A percentile compares a stretch with the other conserved stretches of the same genome.
phyloP scores from a whole-genome alignment of 176 grass and related monocot genomes.

The Tillandsia fasciculata region DNA sequence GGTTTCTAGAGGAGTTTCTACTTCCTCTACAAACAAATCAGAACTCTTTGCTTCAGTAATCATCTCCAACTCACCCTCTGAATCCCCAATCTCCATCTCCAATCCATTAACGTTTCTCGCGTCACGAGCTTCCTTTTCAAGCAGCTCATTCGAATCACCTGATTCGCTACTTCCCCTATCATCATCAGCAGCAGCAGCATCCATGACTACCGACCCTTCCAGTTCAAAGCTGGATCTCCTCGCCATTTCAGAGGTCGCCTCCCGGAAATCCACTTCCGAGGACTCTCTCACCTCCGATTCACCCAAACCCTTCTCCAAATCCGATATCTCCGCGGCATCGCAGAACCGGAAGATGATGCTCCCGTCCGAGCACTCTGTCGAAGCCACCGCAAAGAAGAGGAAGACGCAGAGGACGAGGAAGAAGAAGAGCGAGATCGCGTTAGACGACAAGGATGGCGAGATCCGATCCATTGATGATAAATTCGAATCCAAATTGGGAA shows the following conservation, averaged over 20 bases:
- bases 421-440: not conserved
- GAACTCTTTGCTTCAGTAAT: not conserved
- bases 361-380: constrained; percentile 25
- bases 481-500: not conserved
- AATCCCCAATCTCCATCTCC: too few species aligned
- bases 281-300: not conserved
- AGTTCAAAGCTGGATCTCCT: not conserved
- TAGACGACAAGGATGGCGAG: not conserved
- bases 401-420: not conserved
- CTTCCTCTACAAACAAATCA: not conserved
- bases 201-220: not conserved
- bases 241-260: not conserved
- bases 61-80: not conserved
- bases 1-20: not conserved
- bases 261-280: not conserved
- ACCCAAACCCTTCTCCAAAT: not conserved
- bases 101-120: too few species aligned
- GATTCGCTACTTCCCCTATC: too few species aligned
- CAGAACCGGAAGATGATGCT: constrained; percentile 21
- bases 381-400: constrained; percentile 1
- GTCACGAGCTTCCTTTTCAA: too few species aligned
- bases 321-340: constrained; percentile 10
- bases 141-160: too few species aligned
- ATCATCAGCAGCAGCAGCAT: too few species aligned
- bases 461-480: not conserved